Percentiles rank a stretch among this genome's conserved stretches.
These are phyloP conservation scores for Ceratocystis cubensis DNA, from an alignment of 2,329 filamentous ascomycete species.

Conservation along the genomic window DNA sequence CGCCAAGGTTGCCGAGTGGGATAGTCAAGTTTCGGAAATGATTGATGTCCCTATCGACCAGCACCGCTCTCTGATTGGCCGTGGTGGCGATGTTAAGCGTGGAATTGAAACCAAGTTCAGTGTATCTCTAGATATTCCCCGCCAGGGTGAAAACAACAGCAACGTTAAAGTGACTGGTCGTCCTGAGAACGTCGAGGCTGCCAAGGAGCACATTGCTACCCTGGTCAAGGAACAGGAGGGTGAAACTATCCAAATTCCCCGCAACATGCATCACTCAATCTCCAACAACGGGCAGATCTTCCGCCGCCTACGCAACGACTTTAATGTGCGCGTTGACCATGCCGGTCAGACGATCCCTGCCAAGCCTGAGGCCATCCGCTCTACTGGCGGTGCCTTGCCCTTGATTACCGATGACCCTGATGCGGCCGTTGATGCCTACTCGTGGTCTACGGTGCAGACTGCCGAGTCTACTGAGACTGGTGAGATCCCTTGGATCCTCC, in stretches of 20 bases:
- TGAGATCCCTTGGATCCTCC: slow-evolving; percentile 81
- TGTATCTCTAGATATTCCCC: slow-evolving; percentile 79
- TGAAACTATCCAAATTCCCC: slow-evolving; percentile 74
- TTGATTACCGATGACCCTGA: slow-evolving; percentile 81
- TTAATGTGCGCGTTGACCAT: slow-evolving; percentile 85
- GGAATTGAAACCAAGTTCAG: slow-evolving; percentile 76
- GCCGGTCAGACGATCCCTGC: slow-evolving; percentile 64
- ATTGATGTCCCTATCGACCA: slow-evolving; percentile 80
- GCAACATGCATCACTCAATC: slow-evolving; percentile 68
- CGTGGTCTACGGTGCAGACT: slow-evolving; percentile 68
- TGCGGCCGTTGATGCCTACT: slow-evolving; percentile 53
- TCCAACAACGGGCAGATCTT: slow-evolving; percentile 88
- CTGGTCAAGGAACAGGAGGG: slow-evolving; percentile 78
- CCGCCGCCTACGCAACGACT: slow-evolving; percentile 73
- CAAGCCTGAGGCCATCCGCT: slow-evolving; percentile 47
- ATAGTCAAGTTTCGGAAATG: slow-evolving; percentile 65
- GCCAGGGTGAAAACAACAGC: slow-evolving; percentile 71
- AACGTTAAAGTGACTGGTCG: slow-evolving; percentile 77
- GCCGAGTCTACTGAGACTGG: slow-evolving; percentile 45
- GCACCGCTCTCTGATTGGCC: slow-evolving; percentile 82
- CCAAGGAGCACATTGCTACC: slow-evolving; percentile 69
- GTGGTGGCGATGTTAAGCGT: slow-evolving; percentile 76
- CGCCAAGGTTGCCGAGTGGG: slow-evolving; percentile 67
- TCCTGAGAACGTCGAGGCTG: slow-evolving; percentile 65
- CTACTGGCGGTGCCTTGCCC: slow-evolving; percentile 56